phyloP scores from a whole-genome alignment of 2,329 filamentous ascomycete species.

The Venturia carpophila region DNA sequence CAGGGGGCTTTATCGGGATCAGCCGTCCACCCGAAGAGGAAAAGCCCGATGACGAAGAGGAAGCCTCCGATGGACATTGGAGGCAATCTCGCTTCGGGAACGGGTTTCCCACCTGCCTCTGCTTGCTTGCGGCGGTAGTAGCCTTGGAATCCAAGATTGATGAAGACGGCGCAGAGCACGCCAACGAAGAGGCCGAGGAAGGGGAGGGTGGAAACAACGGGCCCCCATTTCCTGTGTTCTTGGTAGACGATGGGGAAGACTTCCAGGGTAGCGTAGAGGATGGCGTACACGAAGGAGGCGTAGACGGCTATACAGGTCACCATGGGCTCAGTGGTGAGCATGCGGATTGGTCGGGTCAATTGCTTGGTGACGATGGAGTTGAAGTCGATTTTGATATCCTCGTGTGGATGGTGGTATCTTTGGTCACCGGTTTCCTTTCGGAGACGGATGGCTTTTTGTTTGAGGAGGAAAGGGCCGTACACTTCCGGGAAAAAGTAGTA shows the following conservation, averaged over 20 bases:
- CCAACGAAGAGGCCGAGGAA: constrained; percentile 59
- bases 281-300: constrained; percentile 52
- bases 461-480: constrained; percentile 34
- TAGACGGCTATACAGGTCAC: constrained; percentile 40
- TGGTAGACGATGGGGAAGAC: constrained; percentile 64
- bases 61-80: constrained; percentile 56
- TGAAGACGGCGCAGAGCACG: constrained; percentile 47
- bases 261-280: constrained; percentile 50
- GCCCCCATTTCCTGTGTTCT: constrained; percentile 54
- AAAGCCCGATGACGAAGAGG: constrained; percentile 51
- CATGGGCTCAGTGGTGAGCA: constrained; percentile 43
- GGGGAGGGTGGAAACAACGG: constrained; percentile 47
- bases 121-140: constrained; percentile 54
- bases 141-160: constrained; percentile 58
- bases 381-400: constrained; percentile 35
- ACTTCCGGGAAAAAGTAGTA: constrained; percentile 34
- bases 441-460: constrained; percentile 32
- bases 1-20: constrained; percentile 40
- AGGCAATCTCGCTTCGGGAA: constrained; percentile 53
- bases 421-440: constrained; percentile 34
- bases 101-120: constrained; percentile 44
- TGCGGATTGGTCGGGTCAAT: constrained; percentile 35
- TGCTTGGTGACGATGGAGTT: constrained; percentile 38
- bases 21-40: constrained; percentile 55
- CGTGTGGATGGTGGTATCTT: constrained; percentile 40